Base-by-base conservation (phyloP, 805 yeast species). In the Starmerella scarabaei region DNA sequence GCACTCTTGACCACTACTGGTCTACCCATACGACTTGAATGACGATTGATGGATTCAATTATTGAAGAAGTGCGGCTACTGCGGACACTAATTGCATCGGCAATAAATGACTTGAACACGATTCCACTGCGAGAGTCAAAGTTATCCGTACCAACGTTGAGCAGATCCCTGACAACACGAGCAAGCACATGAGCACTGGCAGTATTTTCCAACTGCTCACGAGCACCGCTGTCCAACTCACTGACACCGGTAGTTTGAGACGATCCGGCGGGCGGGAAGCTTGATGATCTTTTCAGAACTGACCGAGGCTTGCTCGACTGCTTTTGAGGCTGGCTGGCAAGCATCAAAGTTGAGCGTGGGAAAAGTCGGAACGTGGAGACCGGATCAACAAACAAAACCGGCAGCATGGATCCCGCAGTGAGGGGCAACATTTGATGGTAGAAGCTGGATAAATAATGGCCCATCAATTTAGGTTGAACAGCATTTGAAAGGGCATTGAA, bases 1-100 rank as follows among this genome's bases (percentile, higher is more conserved):
- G 91, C 91, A 3, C 82, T 72, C 50, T 75, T 77, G 21, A 74
- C 60, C 5, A 71, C 77, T 6, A 73, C 77, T 40, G 32, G 6
- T 16, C 28, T 9, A 8, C 41, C 35, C 37, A 17, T 39, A 27
- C 8, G 33, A 4, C 34, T 28, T 3, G 46, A 32, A 33, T 46
- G 71, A 59, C 15, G 64, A 55, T 43, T 60, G 57, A 17, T 71
- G 61, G 29, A 62, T 50, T 72, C 77, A 33, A 69, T 58, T 2
- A 68, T 60, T 6, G 50, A 46, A 3, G 69, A 63, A 5, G 69
- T 69, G 9, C 50, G 35, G 12, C 45, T 42, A 27, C 44, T 33
- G 38, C 75, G 58, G 12, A 50, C 49, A 26, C 40, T 24, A 20
- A 21, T 27, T n/a, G 49, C 57, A 5, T 55, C 60, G n/a, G 61